Conservation (phyloP, 2,329 filamentous ascomycete genomes). For the Aspergillus piperis region DNA sequence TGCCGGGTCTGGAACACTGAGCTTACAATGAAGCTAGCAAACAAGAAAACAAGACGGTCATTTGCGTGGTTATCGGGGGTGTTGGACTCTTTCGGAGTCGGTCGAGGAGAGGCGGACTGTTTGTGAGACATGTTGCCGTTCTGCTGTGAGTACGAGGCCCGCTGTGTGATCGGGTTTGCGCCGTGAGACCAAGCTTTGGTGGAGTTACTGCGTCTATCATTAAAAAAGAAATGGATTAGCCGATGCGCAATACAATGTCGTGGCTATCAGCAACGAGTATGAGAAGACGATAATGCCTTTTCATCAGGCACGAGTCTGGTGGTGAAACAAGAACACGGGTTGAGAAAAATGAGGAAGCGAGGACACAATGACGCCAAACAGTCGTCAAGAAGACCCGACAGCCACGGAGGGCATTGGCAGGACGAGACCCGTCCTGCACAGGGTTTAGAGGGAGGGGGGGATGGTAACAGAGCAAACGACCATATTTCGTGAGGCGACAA, state of each 20-base stretch:
- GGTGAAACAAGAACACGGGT: not conserved
- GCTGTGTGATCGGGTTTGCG: constrained; percentile 63
- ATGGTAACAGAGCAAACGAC: not conserved
- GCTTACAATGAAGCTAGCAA: constrained; percentile 62
- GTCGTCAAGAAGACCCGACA: not conserved
- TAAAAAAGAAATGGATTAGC: constrained; percentile 20
- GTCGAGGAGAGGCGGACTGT: constrained; percentile 40
- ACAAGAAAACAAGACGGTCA: constrained; percentile 60
- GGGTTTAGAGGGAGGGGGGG: not conserved
- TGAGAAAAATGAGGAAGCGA: not conserved
- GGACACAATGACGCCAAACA: not conserved
- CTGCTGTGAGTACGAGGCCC: constrained; percentile 50
- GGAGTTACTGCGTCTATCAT: constrained; percentile 52
- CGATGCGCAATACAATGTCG: constrained; percentile 18
- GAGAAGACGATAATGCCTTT: not conserved
- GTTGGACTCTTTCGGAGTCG: constrained; percentile 50
- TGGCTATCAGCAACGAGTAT: not conserved
- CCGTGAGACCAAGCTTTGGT: constrained; percentile 64
- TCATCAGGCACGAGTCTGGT: not conserved
- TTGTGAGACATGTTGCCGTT: constrained; percentile 57
- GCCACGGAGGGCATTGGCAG: not conserved
- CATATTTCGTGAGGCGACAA: constrained; percentile 10
- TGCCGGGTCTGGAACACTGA: not conserved
- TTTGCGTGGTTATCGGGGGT: constrained; percentile 60
- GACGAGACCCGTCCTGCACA: not conserved